Evolutionary conservation across 1,284 basidiomycete genomes (phyloP), one percentile per base, ranked within the genome.

Genomic region (Moesziomyces parantarcticus): DNA sequence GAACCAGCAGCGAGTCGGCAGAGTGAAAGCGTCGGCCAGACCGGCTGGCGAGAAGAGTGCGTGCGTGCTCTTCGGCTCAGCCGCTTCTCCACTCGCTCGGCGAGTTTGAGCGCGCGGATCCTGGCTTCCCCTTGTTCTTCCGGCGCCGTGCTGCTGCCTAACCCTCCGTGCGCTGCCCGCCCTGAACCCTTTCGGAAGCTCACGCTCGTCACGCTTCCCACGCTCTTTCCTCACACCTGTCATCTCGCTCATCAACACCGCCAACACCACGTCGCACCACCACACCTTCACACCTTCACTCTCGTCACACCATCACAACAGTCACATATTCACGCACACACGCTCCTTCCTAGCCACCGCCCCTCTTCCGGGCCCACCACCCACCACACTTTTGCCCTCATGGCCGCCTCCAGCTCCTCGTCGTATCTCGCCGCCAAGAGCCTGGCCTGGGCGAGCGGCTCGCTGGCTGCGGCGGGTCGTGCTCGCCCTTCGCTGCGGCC

Each of bases 401-500:
- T 72, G 64, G 52, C 64, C 3, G 36, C 63, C 26, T 55, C 69
- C 1, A 60, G 48, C 59, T 60, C 59, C 22, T n/a, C 32, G n/a
- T 60, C 68, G 1, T 73, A 64, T 20, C 54, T 73, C 18, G 49
- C 60, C 10, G 53, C 53, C 21, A 73, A 64, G 58, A 50, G 70
- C 50, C n/a, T 74, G 44, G 58, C 75, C 13, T 67, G 67, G 52
- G 75, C 75, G 26, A 66, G 62, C 20, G 62, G 63, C 43, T 69
- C 65, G 2, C 52, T 76, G 14, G 58, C 53, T 18, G 70, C 71
- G 21, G 66, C 75, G 9, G 62, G 58, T 39, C 43, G 60, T 25
- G 50, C 59, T 25, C 58, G 60, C 42, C 70, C 62, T 20, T 34
- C 57, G 2, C 41, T 64, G 41, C 66, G 58, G 25, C 63, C 61